Evolutionary conservation across 2,329 filamentous ascomycete genomes (phyloP), one percentile per base, ranked within the genome.

Genomic region (Helotiales sp.): DNA sequence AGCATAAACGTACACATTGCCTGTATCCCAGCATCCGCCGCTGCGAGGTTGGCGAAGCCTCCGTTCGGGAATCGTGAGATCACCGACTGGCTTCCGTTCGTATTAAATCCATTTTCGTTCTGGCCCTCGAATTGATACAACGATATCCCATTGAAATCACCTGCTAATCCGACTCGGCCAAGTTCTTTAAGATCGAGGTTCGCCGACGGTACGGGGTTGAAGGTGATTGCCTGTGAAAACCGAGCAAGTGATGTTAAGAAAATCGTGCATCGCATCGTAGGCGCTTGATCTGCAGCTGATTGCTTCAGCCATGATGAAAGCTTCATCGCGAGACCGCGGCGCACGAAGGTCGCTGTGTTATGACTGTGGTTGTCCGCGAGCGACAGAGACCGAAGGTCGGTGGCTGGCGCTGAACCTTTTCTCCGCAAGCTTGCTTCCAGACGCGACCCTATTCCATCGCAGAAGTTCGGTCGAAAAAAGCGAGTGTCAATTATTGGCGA

Each of bases 121-220:
- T 99, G 95, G 70, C 91, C 92, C 75, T 91, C 84, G 75, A 89
- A 98, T 77, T 94, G 84, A 82, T 96, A 98, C 45, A 97, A 83
- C 13, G 96, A 97, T 74, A 98, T 91, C 63, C 93, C 93, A 75
- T 92, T 89, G 78, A 97, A 99, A 80, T 97, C 90, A 74, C 96
- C 96, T 1, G 89, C 91, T 67, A 99, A 85, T 63, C 92, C 93
- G 72, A 97, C 89, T 74, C 91, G 88, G 66, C 96, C 96, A 40
- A 99, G 83, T 65, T 89, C 82, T 30, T 86, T 87, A 67, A 97
- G 85, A 77, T 97, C 91, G 77, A 99, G 87, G 75, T 94, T 89
- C 65, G 91, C 83, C 15, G 87, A 82, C 2, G 92, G 88, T 45
- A 88, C 85, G 15, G 87, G 78, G 54, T 82, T 86, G 78, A 92